Conservation (phyloP, 768 basidiomycete genomes). For the Leccinum pellstonianum region DNA sequence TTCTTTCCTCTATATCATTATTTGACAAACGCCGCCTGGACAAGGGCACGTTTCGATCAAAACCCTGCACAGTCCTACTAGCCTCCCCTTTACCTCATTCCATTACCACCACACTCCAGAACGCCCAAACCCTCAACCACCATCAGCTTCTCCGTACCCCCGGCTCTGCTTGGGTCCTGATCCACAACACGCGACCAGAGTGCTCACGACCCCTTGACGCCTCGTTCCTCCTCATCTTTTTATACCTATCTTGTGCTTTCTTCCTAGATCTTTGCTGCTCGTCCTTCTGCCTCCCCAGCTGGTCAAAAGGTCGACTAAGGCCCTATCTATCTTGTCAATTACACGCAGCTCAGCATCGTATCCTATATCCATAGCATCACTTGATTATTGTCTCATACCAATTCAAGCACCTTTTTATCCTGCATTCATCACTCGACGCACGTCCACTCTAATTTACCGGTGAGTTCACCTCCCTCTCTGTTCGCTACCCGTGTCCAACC, state of each 20-base stretch:
- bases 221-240: conserved; percentile 43
- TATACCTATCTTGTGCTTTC: conserved; percentile 52
- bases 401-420: conserved; percentile 45
- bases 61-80: conserved; percentile 49
- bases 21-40: conserved; percentile 51
- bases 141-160: conserved; percentile 30
- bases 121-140: conserved; percentile 38
- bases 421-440: conserved; percentile 44
- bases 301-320: conserved; percentile 38
- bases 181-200: conserved; percentile 40
- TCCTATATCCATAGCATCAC: conserved; percentile 42
- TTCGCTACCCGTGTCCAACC: conserved; percentile 22
- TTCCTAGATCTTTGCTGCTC: conserved; percentile 39
- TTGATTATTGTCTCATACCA: conserved; percentile 51
- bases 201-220: conserved; percentile 60
- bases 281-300: conserved; percentile 34
- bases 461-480: conserved; percentile 27
- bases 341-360: conserved; percentile 39
- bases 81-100: conserved; percentile 63
- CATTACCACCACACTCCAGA: conserved; percentile 36
- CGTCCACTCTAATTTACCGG: conserved; percentile 49
- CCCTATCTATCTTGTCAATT: conserved; percentile 40
- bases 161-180: conserved; percentile 29
- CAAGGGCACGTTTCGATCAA: conserved; percentile 81
- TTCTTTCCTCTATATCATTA: conserved; percentile 31